A percentile compares a stretch with the other conserved stretches of the same genome.
Conservation (phyloP, 2,329 filamentous ascomycete species). For the Daldinia sp. region DNA sequence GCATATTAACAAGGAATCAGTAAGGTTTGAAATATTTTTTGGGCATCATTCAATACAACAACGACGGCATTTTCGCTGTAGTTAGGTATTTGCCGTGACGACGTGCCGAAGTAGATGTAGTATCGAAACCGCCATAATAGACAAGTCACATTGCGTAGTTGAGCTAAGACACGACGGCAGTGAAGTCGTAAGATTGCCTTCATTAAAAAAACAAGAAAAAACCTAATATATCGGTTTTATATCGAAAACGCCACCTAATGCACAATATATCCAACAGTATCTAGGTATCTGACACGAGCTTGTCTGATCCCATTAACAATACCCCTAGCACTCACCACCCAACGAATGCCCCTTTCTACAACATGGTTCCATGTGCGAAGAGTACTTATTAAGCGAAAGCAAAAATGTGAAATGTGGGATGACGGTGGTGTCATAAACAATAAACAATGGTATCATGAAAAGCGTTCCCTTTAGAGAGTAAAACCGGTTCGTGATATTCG, state of each 20-base stretch:
- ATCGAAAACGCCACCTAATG: slow-evolving; percentile 25
- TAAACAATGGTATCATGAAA: slow-evolving; percentile 37
- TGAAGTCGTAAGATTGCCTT: neutral
- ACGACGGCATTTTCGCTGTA: neutral
- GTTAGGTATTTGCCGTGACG: neutral
- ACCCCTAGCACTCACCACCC: slow-evolving; percentile 12
- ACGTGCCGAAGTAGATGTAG: neutral
- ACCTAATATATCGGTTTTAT: neutral
- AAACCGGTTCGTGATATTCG: neutral
- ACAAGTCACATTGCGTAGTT: neutral
- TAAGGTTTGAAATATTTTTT: neutral
- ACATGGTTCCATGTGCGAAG: slow-evolving; percentile 24
- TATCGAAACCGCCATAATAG: neutral
- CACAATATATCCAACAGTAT: slow-evolving; percentile 19
- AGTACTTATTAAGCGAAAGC: neutral
- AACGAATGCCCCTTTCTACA: slow-evolving; percentile 30
- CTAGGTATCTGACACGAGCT: neutral
- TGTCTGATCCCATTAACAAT: neutral
- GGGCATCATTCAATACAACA: neutral
- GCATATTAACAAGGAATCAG: neutral
- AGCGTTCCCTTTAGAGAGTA: slow-evolving; percentile 3
- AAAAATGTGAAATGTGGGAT: neutral
- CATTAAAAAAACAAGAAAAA: neutral
- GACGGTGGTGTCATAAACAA: neutral
- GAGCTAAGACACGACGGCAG: neutral